Percentiles rank a stretch among this genome's conserved stretches.
Conservation (phyloP, 176 grass and related monocot genomes). For the Carex kokanica region DNA sequence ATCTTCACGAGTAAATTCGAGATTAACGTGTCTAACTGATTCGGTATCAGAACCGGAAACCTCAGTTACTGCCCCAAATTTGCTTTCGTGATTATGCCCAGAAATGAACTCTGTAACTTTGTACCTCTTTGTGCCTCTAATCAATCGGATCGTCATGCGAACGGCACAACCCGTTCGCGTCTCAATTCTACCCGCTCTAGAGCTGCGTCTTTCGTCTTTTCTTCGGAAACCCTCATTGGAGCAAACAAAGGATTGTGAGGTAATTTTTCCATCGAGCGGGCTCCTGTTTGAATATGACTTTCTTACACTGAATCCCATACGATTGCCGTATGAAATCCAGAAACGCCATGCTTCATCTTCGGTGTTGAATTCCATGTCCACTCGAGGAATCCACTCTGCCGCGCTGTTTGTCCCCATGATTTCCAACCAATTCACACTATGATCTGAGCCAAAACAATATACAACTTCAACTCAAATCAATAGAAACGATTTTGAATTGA, state of each 20-base stretch:
- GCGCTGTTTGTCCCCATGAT: background rate
- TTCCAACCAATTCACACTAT: background rate
- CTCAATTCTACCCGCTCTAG: background rate
- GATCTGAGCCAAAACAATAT: too few relatives aligned
- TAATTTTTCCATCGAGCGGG: background rate
- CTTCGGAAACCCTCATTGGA: slow-evolving; percentile 3
- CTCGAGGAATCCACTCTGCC: background rate
- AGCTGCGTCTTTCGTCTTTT: background rate
- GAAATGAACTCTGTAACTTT: background rate
- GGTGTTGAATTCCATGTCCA: slow-evolving; percentile 8
- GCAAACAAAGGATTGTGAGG: slow-evolving; percentile 5
- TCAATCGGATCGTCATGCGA: slow-evolving; percentile 11
- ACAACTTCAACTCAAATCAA: too few relatives aligned
- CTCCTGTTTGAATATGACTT: slow-evolving; percentile 15
- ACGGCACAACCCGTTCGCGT: slow-evolving; percentile 9
- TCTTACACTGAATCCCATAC: slow-evolving; percentile 11
- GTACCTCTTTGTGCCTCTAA: slow-evolving; percentile 7
- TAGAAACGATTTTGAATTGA: too few relatives aligned
- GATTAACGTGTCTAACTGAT: background rate
- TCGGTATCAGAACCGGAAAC: background rate
- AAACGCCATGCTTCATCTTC: background rate
- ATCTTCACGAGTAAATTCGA: background rate
- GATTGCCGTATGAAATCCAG: background rate
- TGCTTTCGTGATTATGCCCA: background rate
- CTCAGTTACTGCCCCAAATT: background rate